phyloP scores from a whole-genome alignment of 345 rosid species.

The Gossypium herbaceum region DNA sequence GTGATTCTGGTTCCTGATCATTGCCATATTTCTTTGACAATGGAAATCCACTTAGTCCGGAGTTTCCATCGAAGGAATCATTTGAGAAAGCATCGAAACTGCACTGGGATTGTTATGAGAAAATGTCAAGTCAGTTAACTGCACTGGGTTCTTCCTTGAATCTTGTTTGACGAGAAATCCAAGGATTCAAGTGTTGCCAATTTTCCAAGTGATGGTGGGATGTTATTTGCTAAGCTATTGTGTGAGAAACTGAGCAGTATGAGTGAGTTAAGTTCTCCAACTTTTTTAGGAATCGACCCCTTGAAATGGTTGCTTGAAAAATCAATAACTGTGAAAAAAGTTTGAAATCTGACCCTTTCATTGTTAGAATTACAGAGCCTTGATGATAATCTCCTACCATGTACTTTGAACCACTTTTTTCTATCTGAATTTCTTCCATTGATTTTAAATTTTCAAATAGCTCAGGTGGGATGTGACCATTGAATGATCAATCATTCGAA shows the following conservation, averaged over 20 bases:
- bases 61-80: neutral
- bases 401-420: neutral
- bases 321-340: neutral
- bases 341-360: neutral
- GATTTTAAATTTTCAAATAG: neutral
- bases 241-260: neutral
- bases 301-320: neutral
- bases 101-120: neutral
- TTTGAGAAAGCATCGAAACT: neutral
- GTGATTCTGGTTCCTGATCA: neutral
- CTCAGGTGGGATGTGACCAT: neutral
- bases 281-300: neutral
- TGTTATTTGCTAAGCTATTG: constrained; percentile 4
- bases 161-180: constrained; percentile 16
- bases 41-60: neutral
- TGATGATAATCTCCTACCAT: neutral
- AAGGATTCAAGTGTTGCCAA: constrained; percentile 12
- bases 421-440: neutral
- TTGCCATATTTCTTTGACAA: neutral
- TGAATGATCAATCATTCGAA: neutral
- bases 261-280: neutral
- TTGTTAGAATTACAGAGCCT: neutral
- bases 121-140: neutral
- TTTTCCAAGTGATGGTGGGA: constrained; percentile 20
- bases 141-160: neutral